Evolutionary conservation across 2,329 filamentous ascomycete species (phyloP).

Genomic region (Blastomyces emzantsi): DNA sequence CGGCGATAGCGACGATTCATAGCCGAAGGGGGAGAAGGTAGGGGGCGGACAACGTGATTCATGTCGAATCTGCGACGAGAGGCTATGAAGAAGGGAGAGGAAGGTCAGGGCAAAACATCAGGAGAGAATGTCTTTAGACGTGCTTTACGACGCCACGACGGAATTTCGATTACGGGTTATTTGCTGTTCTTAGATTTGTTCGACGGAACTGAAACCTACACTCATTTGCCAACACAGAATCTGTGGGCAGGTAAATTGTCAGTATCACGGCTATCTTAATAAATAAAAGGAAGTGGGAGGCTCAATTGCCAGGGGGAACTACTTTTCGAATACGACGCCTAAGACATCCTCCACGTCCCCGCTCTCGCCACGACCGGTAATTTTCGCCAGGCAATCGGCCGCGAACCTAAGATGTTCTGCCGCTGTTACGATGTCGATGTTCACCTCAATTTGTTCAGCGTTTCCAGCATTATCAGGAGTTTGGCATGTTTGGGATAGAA

Average conservation of each 20-base stretch:
- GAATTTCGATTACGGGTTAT: conserved; percentile 1
- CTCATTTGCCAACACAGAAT: conserved; percentile 50
- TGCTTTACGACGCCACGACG: conserved; percentile 4
- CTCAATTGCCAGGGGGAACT: conserved; percentile 27
- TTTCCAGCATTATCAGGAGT: conserved; percentile 16
- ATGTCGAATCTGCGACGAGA: neutral
- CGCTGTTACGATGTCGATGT: conserved; percentile 73
- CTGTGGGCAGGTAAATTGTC: conserved; percentile 26
- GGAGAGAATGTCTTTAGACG: neutral
- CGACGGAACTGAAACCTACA: conserved; percentile 1
- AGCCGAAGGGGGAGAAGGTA: conserved; percentile 4
- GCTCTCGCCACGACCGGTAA: conserved; percentile 75
- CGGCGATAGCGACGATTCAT: conserved; percentile 16
- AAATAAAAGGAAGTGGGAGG: conserved; percentile 2
- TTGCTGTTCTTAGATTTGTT: conserved; percentile 2
- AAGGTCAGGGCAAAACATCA: neutral
- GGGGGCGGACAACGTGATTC: neutral
- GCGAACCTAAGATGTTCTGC: conserved; percentile 81
- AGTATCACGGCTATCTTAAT: conserved; percentile 12
- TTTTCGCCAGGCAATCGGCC: conserved; percentile 68
- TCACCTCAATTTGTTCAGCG: conserved; percentile 19
- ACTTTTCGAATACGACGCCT: conserved; percentile 97
- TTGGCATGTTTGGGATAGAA: conserved; percentile 50
- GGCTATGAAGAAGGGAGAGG: neutral
- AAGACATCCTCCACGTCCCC: conserved; percentile 93